Base-by-base conservation (phyloP, 106 monocot genomes). In the Phalaenopsis equestris region DNA sequence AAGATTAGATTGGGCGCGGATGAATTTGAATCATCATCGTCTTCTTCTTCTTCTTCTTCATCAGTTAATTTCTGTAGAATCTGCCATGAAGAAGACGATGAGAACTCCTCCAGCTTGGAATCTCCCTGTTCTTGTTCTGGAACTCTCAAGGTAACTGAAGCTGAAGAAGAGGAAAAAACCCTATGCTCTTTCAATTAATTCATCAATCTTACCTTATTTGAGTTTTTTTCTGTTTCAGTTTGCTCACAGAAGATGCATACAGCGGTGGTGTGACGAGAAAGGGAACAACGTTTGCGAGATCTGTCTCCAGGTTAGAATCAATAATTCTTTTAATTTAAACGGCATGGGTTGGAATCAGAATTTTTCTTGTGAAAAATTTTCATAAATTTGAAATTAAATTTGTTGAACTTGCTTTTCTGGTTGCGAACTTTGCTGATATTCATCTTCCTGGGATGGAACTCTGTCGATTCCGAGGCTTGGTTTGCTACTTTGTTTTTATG, bases 231-330 rank as follows among this genome's bases (percentile, higher is more conserved):
- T 41, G 8, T 56, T 80, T 21, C 84, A 97, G 97, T 97, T 89
- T 85, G 92, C 97, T 42, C 97, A 97, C 64, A 90, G 94, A 47
- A 87, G 42, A 17, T 97, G 96, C 83, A 84, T 94, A 77, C 96
- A 97, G 87, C 87, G 89, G 76, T 97, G 93, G 96, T 97, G 96
- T 68, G 90, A 94, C 82, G 92, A 94, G 89, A 97, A 92, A 70
- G 94, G 94, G 78, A 90, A 78, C 84, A 87, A 84, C 24, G 48
- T 91, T 64, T 96, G 93, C 72, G 96, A 93, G 80, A 93, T 96
- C 49, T 96, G 93, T 67, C 88, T 93, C 9, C 96, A 93, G 88
- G 93, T 96, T 75, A 37, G 85, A 39, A 52, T 14, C 75, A 64
- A 52, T 52, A 4, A 45, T 45, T 45, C 6, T 3, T 45, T 45